Evolutionary conservation across 768 basidiomycete genomes (phyloP).

Genomic region (Xanthoconium purpureum): DNA sequence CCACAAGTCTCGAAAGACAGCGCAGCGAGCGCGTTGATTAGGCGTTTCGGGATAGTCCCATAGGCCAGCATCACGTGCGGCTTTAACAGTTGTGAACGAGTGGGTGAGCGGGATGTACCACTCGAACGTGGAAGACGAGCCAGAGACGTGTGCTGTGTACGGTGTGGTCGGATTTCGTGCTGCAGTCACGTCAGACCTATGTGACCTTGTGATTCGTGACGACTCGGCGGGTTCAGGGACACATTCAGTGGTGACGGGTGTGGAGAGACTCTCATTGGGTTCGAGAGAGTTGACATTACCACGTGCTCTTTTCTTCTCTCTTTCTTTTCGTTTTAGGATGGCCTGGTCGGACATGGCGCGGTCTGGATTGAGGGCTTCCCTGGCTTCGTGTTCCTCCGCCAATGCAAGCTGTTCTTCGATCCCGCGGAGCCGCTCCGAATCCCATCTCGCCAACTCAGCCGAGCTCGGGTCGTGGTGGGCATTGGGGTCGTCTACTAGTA

Average conservation of each 20-base stretch:
- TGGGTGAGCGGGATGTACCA: conserved; percentile 60
- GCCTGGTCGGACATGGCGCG: conserved; percentile 60
- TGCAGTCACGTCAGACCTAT: conserved; percentile 1
- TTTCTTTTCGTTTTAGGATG: conserved; percentile 65
- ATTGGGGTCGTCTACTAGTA: conserved; percentile 68
- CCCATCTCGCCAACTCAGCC: conserved; percentile 53
- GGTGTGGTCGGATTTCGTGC: conserved; percentile 15
- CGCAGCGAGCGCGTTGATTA: conserved; percentile 70
- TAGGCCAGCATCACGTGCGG: conserved; percentile 63
- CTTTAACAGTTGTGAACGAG: conserved; percentile 53
- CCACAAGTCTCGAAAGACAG: conserved; percentile 78
- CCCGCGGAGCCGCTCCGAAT: conserved; percentile 43
- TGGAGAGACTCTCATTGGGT: conserved; percentile 7
- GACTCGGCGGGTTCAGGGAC: background rate
- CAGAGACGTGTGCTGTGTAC: conserved; percentile 65
- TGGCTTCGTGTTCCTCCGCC: conserved; percentile 48
- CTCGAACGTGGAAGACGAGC: conserved; percentile 54
- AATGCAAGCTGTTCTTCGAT: conserved; percentile 48
- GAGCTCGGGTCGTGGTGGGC: conserved; percentile 52
- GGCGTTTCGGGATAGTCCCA: conserved; percentile 73
- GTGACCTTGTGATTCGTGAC: background rate
- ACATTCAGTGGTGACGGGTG: background rate
- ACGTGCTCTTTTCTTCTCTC: conserved; percentile 48
- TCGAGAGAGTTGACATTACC: conserved; percentile 8
- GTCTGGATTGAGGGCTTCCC: conserved; percentile 37